These are phyloP conservation scores for Neurospora hispaniola DNA, from an alignment of 495 filamentous ascomycete species.

Conservation along the genomic window DNA sequence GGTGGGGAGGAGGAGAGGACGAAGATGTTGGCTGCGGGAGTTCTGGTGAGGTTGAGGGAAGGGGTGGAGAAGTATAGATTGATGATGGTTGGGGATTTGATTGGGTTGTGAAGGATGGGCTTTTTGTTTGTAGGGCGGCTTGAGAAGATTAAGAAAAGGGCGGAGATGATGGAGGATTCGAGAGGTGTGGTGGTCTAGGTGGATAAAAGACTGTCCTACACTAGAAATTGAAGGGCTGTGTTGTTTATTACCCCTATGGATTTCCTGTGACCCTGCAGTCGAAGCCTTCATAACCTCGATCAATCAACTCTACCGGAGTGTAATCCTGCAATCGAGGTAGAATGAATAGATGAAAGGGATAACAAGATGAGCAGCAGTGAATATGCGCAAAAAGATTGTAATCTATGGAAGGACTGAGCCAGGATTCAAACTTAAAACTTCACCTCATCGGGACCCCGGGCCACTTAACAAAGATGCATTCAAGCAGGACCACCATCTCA, in stretches of 20 bases:
- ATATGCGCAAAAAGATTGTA: neutral
- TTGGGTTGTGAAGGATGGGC: slow-evolving; percentile 24
- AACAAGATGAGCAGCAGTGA: neutral
- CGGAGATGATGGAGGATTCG: neutral
- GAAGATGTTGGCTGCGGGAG: slow-evolving; percentile 67
- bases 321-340: no score
- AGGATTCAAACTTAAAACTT: neutral
- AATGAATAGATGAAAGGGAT: neutral
- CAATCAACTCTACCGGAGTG: neutral
- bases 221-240: neutral
- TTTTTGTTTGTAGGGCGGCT: neutral
- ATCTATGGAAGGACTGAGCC: neutral
- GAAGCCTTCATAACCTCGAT: neutral
- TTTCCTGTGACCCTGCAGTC: neutral
- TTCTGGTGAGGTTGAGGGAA: slow-evolving; percentile 68
- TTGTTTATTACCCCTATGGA: neutral
- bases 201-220: neutral
- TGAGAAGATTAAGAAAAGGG: neutral
- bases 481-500: neutral
- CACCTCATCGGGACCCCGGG: neutral
- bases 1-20: slow-evolving; percentile 49
- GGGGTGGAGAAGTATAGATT: slow-evolving; percentile 73
- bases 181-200: neutral
- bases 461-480: neutral
- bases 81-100: slow-evolving; percentile 49